Base-by-base conservation (phyloP, 2,329 filamentous ascomycete genomes). In the Hypoxylon sp. region DNA sequence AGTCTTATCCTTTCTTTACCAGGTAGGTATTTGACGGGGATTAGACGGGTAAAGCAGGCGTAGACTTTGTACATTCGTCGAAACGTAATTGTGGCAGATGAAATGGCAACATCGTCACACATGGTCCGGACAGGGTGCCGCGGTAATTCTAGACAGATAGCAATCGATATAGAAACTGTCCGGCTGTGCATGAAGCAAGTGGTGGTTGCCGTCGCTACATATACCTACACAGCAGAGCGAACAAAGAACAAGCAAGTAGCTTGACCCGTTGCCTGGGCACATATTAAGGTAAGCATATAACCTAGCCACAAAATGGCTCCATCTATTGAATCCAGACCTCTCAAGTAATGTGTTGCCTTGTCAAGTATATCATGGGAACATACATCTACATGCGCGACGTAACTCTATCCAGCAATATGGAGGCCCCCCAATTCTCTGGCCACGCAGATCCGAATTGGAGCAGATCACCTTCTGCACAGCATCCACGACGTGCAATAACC, bases 221-320 rank as follows among this genome's bases (percentile, higher is more conserved):
- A 3, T 64, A 11, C 58, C n/a, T 22, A 50, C 19, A 17, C n/a
- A 28, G 41, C 26, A 56, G 7, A 13, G 28, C 22, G 30, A 55
- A 46, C 49, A 60, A 60, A 63, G 26, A 39, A 34, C 24, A 51
- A 56, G 46, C 56, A n/a, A 15, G 34, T 41, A 41, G 37, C 19
- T 50, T 50, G 4, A 19, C 22, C 2, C 46, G 47, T 17, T 26
- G 5, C n/a, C 11, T 28, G 24, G 24, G 24, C 24, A 30, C 47
- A 56, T 4, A 11, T 20, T 7, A 26, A n/a, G 59, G 51, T 55
- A 67, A 59, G 51, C 55, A 67, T 59, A 59, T 58, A 44, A 6
- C 22, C 2, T 30, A n/a, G 30, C 48, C 56, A 62, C 37, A 65
- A 52, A 62, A 58, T 55, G 19, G 19, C 26, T 11, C 1, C 8